phyloP scores from a whole-genome alignment of 169 alveolate species.

The Cryptosporidium tyzzeri region DNA sequence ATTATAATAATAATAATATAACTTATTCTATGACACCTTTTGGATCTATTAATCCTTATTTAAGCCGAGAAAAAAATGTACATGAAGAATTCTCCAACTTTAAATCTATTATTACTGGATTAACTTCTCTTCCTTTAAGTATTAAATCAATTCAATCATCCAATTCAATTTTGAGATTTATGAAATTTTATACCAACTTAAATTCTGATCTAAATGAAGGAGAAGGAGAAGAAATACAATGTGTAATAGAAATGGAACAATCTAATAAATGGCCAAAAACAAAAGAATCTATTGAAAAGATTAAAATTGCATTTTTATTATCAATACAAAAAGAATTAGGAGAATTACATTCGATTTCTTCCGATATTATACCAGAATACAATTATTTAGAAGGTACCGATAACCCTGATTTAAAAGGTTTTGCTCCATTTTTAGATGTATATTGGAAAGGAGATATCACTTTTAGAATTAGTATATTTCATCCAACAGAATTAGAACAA shows the following conservation, averaged over 20 bases:
- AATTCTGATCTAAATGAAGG: background rate
- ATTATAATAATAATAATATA: background rate
- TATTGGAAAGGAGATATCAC: constrained; percentile 36
- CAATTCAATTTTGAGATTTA: constrained; percentile 38
- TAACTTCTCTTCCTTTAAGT: constrained; percentile 62
- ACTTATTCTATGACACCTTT: constrained; percentile 47
- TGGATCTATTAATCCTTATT: constrained; percentile 8
- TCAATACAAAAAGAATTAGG: constrained; percentile 43
- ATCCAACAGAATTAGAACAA: constrained; percentile 21
- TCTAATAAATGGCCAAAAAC: constrained; percentile 68
- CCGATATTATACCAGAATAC: constrained; percentile 47
- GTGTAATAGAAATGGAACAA: constrained; percentile 74
- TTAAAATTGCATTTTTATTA: constrained; percentile 53
- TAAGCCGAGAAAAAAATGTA: background rate
- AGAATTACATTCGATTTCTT: constrained; percentile 23
- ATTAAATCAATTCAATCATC: constrained; percentile 40
- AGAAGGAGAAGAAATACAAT: constrained; percentile 3
- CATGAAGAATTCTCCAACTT: constrained; percentile 48
- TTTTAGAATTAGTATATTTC: constrained; percentile 57
- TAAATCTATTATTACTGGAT: constrained; percentile 11
- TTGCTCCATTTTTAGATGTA: constrained; percentile 60
- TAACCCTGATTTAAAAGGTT: background rate
- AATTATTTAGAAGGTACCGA: constrained; percentile 1
- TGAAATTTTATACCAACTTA: background rate
- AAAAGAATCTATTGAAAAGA: constrained; percentile 39